Evolutionary conservation across 1,284 basidiomycete genomes (phyloP).

Genomic region (Mycena sp.): DNA sequence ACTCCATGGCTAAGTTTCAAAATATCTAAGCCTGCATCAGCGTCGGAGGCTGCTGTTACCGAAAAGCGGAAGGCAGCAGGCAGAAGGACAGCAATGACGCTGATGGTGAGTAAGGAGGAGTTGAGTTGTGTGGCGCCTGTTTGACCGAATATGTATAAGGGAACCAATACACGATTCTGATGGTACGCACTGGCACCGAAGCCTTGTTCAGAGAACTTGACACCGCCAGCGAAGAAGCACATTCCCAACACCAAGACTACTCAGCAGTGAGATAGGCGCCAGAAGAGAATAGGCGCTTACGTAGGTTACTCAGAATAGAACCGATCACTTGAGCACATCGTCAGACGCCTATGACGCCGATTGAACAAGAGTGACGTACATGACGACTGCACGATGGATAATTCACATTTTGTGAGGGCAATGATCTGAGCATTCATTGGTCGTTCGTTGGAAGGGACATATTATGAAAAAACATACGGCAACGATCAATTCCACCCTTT

Average conservation of each 20-base stretch:
- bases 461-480: slow-evolving; percentile 57
- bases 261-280: slow-evolving; percentile 32
- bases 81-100: slow-evolving; percentile 83
- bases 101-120: slow-evolving; percentile 80
- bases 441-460: slow-evolving; percentile 1
- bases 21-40: slow-evolving; percentile 57
- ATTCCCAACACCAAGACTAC: slow-evolving; percentile 84
- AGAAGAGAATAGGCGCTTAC: slow-evolving; percentile 34
- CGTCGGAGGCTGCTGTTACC: slow-evolving; percentile 36
- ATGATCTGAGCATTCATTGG: slow-evolving; percentile 68
- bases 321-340: slow-evolving; percentile 66
- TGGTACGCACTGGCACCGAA: slow-evolving; percentile 68
- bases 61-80: slow-evolving; percentile 74
- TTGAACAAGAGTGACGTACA: slow-evolving; percentile 56
- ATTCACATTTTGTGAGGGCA: slow-evolving; percentile 82
- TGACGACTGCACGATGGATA: slow-evolving; percentile 85
- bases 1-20: slow-evolving; percentile 84
- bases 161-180: neutral
- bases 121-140: slow-evolving; percentile 82
- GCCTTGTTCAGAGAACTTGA: slow-evolving; percentile 75
- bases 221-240: slow-evolving; percentile 80
- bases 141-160: slow-evolving; percentile 8
- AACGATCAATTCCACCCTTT: slow-evolving; percentile 83
- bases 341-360: slow-evolving; percentile 50
- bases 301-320: slow-evolving; percentile 82